Evolutionary conservation across 192 early-diverging fungal genomes (phyloP).

Genomic region (Coemansia erecta): DNA sequence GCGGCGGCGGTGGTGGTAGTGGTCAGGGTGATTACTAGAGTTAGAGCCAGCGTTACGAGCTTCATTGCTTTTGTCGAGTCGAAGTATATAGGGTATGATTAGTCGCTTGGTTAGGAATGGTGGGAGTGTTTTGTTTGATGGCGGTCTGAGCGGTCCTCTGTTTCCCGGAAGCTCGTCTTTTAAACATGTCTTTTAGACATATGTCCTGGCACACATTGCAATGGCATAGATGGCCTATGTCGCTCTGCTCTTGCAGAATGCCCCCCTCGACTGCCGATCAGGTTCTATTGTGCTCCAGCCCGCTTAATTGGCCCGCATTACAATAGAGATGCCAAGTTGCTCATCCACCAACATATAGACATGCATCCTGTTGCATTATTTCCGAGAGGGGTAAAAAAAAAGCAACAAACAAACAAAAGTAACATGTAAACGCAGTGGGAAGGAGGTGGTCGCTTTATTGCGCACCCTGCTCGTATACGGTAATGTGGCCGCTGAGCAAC

Average conservation of each 20-base stretch:
- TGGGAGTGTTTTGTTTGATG: neutral
- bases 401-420: neutral
- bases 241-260: too few relatives aligned
- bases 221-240: too few relatives aligned
- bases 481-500: slow-evolving; percentile 18
- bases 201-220: too few relatives aligned
- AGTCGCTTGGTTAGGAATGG: neutral
- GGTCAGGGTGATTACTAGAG: neutral
- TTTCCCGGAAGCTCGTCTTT: neutral
- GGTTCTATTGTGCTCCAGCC: too few relatives aligned
- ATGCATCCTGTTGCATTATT: neutral
- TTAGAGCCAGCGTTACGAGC: slow-evolving; percentile 4
- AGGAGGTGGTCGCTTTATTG: neutral
- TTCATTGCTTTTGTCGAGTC: too few relatives aligned
- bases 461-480: neutral
- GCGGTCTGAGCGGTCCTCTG: neutral
- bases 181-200: too few relatives aligned
- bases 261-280: too few relatives aligned
- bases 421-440: neutral
- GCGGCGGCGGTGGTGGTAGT: neutral
- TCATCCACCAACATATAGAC: too few relatives aligned
- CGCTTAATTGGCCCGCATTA: too few relatives aligned
- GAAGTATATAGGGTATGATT: neutral
- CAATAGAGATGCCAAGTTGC: too few relatives aligned
- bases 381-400: neutral